phyloP scores from a whole-genome alignment of 306 rosid genomes.

The Inga oerstediana region DNA sequence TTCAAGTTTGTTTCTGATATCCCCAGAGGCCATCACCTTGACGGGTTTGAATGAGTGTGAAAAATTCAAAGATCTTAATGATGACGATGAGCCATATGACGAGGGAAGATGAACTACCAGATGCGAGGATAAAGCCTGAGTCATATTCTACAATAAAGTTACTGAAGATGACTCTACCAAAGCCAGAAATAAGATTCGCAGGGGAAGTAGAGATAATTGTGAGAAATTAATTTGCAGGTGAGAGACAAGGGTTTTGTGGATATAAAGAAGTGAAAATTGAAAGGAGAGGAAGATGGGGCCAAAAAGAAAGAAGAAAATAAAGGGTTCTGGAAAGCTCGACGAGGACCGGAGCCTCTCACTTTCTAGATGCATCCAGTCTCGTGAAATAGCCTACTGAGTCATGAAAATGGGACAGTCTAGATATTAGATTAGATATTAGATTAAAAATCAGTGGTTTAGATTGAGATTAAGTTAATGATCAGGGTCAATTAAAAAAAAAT shows the following conservation, averaged over 20 bases:
- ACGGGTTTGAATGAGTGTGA: conserved; percentile 29
- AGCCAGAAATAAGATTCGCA: not conserved
- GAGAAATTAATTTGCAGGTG: not conserved
- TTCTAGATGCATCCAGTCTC: conserved; percentile 34
- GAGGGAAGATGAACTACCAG: conserved; percentile 24
- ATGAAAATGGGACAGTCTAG: no score
- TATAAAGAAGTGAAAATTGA: not conserved
- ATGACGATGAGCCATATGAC: not conserved
- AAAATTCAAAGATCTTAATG: not conserved
- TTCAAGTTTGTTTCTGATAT: conserved; percentile 55
- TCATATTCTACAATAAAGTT: conserved; percentile 17
- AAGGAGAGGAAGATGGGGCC: not conserved
- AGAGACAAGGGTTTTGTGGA: not conserved
- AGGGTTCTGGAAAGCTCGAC: conserved; percentile 38
- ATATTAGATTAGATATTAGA: no score
- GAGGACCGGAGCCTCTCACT: not conserved
- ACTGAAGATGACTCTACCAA: not conserved
- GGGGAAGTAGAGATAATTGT: not conserved
- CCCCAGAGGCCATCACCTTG: conserved; percentile 49
- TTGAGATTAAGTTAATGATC: no score
- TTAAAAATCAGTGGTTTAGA: no score
- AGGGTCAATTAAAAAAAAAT: no score
- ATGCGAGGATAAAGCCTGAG: conserved; percentile 37
- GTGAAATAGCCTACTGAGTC: no score
- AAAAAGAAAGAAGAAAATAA: not conserved